Evolutionary conservation across 768 basidiomycete genomes (phyloP).

Genomic region (Coprinopsis marcescibilis): DNA sequence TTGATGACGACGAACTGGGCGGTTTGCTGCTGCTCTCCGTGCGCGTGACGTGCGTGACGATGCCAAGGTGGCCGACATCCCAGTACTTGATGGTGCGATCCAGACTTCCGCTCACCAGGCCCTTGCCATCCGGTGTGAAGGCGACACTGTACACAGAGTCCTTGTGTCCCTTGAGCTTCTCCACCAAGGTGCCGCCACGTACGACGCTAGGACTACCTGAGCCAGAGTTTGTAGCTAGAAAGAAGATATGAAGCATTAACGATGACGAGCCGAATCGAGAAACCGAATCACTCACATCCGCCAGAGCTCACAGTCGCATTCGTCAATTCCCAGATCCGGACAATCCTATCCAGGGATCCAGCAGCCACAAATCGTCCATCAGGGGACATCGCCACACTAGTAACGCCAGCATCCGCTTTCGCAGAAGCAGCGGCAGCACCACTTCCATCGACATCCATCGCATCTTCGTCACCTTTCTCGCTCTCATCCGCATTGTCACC

Average conservation of each 20-base stretch:
- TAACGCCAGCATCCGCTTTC: slow-evolving; percentile 53
- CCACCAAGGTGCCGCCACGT: slow-evolving; percentile 52
- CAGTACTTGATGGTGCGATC: slow-evolving; percentile 82
- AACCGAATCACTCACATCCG: too few species aligned
- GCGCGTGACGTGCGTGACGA: too few species aligned
- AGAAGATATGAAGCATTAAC: neutral
- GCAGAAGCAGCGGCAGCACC: neutral
- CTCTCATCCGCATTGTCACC: neutral
- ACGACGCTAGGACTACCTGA: slow-evolving; percentile 23
- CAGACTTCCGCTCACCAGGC: slow-evolving; percentile 81
- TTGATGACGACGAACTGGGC: slow-evolving; percentile 32
- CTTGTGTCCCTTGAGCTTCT: slow-evolving; percentile 66
- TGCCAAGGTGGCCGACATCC: slow-evolving; percentile 75
- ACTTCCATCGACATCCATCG: slow-evolving; percentile 1
- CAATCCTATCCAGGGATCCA: slow-evolving; percentile 62
- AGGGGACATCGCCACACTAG: slow-evolving; percentile 68
- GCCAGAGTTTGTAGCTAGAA: neutral
- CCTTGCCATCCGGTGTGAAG: slow-evolving; percentile 90
- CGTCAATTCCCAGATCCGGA: slow-evolving; percentile 65
- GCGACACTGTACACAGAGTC: slow-evolving; percentile 82
- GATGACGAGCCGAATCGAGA: neutral
- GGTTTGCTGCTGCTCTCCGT: slow-evolving; percentile 48
- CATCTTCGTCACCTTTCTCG: neutral
- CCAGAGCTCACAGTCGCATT: too few species aligned
- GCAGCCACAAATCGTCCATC: slow-evolving; percentile 61